phyloP scores from a whole-genome alignment of 1,284 basidiomycete species.

The Schizopora paradoxa region DNA sequence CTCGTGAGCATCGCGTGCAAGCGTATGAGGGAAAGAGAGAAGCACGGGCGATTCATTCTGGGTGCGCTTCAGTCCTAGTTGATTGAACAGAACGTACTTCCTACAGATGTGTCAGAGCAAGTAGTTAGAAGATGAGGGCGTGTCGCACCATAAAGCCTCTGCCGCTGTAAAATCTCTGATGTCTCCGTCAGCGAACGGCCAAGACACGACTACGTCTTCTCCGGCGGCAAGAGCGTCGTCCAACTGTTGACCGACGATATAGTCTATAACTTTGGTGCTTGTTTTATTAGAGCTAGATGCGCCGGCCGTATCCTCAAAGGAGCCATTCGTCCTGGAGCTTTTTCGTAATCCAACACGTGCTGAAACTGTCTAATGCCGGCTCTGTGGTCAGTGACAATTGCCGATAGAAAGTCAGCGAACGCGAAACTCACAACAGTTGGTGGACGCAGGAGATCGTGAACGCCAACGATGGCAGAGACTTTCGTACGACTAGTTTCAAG shows the following conservation, averaged over 20 bases:
- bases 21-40: constrained; percentile 65
- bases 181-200: constrained; percentile 79
- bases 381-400: no score
- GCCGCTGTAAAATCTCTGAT: constrained; percentile 86
- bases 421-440: constrained; percentile 61
- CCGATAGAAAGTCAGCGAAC: not conserved
- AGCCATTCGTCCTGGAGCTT: constrained; percentile 28
- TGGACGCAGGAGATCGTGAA: constrained; percentile 73
- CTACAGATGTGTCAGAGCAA: constrained; percentile 37
- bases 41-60: constrained; percentile 87
- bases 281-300: constrained; percentile 38
- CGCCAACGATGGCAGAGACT: constrained; percentile 73
- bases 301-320: constrained; percentile 33
- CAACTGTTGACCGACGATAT: constrained; percentile 79
- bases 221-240: constrained; percentile 73
- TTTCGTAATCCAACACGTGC: constrained; percentile 72
- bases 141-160: constrained; percentile 81
- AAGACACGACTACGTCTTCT: constrained; percentile 70
- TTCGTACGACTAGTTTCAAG: constrained; percentile 72
- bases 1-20: constrained; percentile 73
- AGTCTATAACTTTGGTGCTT: constrained; percentile 63
- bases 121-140: constrained; percentile 6
- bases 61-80: constrained; percentile 71
- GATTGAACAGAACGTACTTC: constrained; percentile 79
- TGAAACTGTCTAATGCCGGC: constrained; percentile 47